Evolutionary conservation across 1,139 yeast species (phyloP), one percentile per base, ranked within the genome.

Genomic region (Magnusiomyces sp.): DNA sequence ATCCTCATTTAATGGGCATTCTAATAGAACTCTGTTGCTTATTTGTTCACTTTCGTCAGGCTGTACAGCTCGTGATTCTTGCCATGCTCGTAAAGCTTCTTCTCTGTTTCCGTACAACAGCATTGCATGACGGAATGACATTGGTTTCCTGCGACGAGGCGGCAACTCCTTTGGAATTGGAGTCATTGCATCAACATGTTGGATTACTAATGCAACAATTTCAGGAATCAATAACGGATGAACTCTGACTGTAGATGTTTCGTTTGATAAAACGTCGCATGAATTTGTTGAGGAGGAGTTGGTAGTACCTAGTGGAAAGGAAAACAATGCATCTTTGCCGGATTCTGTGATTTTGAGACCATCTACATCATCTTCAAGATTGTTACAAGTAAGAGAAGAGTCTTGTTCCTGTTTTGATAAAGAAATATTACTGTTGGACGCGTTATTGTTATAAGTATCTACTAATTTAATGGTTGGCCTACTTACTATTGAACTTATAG

Each of bases 101-200:
- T 67, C 60, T 43, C 71, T 70, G 59, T 78, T 74, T 17, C 88
- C 87, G 64, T 77, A 75, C 17, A 78, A 71, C 42, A 78, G 59
- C 51, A 75, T 64, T 1, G 83, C 81, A 62, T 84, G 95, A 32
- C 79, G 71, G 51, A 71, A 76, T 5, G 86, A 80, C 60, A 81
- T 67, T 13, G 95, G 95, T 53, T 75, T 76, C 57, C 94, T 74
- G 56, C 94, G 52, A 42, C 73, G 62, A 40, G 85, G 83, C 0
- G 78, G 66, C 11, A 65, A 65, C 60, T 83, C 90, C 50, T 73
- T 76, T 2, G 92, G 88, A 16, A 80, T 70, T 4, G 64, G 63
- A 5, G 77, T 64, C 29, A 50, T 69, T 36, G 66, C 62, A 50
- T 83, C 86, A 13, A 86, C 81, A 62, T 71, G 78, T 23, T 71